phyloP scores from a whole-genome alignment of 2,329 filamentous ascomycete species.

The Metarhizium album region DNA sequence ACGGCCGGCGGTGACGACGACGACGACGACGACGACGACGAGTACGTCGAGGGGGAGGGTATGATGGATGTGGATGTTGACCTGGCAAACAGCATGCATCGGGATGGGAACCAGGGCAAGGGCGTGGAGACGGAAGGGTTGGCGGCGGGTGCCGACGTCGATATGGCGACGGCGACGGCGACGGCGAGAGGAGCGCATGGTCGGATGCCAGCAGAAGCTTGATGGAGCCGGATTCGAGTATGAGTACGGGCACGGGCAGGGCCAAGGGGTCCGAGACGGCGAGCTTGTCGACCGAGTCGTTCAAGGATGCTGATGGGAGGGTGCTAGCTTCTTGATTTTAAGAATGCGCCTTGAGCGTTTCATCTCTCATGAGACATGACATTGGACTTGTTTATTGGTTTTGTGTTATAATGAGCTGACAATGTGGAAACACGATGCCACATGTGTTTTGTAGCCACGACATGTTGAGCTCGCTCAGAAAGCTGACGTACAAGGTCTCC shows the following conservation, averaged over 20 bases:
- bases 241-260: slow-evolving; percentile 22
- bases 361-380: neutral
- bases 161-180: slow-evolving; percentile 15
- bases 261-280: slow-evolving; percentile 28
- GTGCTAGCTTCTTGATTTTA: neutral
- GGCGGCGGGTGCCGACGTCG: slow-evolving; percentile 8
- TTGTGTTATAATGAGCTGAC: neutral
- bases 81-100: slow-evolving; percentile 5
- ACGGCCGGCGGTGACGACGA: slow-evolving; percentile 10
- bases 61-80: slow-evolving; percentile 13
- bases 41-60: slow-evolving; percentile 10
- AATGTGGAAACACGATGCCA: too few relatives aligned
- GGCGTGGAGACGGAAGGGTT: slow-evolving; percentile 8
- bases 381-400: too few relatives aligned
- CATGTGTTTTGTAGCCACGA: too few relatives aligned
- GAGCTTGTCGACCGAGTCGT: slow-evolving; percentile 22
- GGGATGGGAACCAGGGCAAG: slow-evolving; percentile 8
- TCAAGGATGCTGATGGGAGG: slow-evolving; percentile 9
- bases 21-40: slow-evolving; percentile 4
- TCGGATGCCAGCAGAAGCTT: slow-evolving; percentile 28
- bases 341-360: neutral
- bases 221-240: slow-evolving; percentile 25
- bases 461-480: too few relatives aligned
- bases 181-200: slow-evolving; percentile 15
- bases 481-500: too few relatives aligned